Evolutionary conservation across 306 rosid genomes (phyloP), one percentile per base, ranked within the genome.

Genomic region (Trifolium repens): DNA sequence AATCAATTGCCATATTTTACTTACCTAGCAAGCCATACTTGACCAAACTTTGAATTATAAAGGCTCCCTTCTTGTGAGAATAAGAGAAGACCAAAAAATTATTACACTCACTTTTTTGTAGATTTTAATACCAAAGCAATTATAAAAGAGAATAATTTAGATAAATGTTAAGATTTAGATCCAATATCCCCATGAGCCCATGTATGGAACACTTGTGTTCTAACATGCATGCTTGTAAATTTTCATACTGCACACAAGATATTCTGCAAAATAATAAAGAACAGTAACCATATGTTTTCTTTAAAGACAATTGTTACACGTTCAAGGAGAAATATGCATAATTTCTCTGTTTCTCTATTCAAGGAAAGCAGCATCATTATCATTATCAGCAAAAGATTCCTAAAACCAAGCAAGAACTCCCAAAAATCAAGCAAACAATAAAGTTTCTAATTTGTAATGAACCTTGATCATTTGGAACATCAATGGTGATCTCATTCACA

Each of bases 391-490:
- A 32, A 9, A 46, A 53, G 6, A 19, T 10, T 75, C 46, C 35
- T 1, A 14, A 68, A 49, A 27, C 3, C 27, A 69, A 49, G n/a
- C 60, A 16, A 9, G 30, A 49, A 69, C 5, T 0, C 1, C 2
- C 2, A 9, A 49, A 49, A 49, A 9, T 4, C 61, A 32, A 9
- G 61, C 27, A 27, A 16, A 26, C 7, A 7, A 67, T 66, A 54
- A 40, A 39, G 54, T 40, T 24, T 39, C 34, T 1, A 50, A 14
- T 69, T 52, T 17, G 6, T 27, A 52, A 24, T 15, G 5, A 43
- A 55, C 50, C 27, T 35, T 55, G 54, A 67, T 43, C 35, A 42
- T 49, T 54, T 42, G 34, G 46, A 76, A 67, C 60, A 65, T 50
- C 50, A 8, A 12, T 11, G 14, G 54, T 52, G 17, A 49, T 61